Percentiles rank a stretch among this genome's conserved stretches.
These are phyloP conservation scores for Psilocybe cubensis DNA, from an alignment of 768 basidiomycete species.

Conservation along the genomic window DNA sequence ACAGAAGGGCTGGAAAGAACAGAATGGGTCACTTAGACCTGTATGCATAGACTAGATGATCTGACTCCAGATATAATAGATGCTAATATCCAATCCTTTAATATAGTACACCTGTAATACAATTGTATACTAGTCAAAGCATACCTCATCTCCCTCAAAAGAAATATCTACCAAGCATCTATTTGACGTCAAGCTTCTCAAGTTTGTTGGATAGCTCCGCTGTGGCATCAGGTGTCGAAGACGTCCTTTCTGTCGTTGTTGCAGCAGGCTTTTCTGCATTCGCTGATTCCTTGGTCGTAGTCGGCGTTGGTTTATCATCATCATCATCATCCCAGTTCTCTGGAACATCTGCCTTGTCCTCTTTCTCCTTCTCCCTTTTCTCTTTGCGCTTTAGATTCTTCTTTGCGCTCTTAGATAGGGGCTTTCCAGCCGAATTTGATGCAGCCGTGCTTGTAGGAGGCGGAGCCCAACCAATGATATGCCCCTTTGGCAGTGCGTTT, in stretches of 20 bases:
- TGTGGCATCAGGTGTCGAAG: slow-evolving; percentile 4
- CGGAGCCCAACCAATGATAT: slow-evolving; percentile 81
- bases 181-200: slow-evolving; percentile 61
- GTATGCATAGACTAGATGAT: background rate
- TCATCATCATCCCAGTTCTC: slow-evolving; percentile 84
- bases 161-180: slow-evolving; percentile 17
- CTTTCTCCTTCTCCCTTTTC: slow-evolving; percentile 61
- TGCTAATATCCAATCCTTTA: slow-evolving; percentile 25
- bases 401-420: slow-evolving; percentile 80
- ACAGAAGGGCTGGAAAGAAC: slow-evolving; percentile 36
- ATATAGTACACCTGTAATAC: slow-evolving; percentile 45
- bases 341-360: slow-evolving; percentile 53
- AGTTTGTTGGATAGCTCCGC: slow-evolving; percentile 49
- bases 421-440: slow-evolving; percentile 35
- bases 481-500: slow-evolving; percentile 70
- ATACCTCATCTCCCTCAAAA: slow-evolving; percentile 15
- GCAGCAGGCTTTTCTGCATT: slow-evolving; percentile 15
- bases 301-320: slow-evolving; percentile 34
- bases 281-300: slow-evolving; percentile 19
- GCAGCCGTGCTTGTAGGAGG: slow-evolving; percentile 49
- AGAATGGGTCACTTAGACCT: slow-evolving; percentile 35
- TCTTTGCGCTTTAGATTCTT: slow-evolving; percentile 81
- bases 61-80: slow-evolving; percentile 6
- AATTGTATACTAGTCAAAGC: slow-evolving; percentile 33
- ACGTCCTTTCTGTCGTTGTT: background rate